Base-by-base conservation (phyloP, 1,284 basidiomycete species). In the Leccinum ponderosum region DNA sequence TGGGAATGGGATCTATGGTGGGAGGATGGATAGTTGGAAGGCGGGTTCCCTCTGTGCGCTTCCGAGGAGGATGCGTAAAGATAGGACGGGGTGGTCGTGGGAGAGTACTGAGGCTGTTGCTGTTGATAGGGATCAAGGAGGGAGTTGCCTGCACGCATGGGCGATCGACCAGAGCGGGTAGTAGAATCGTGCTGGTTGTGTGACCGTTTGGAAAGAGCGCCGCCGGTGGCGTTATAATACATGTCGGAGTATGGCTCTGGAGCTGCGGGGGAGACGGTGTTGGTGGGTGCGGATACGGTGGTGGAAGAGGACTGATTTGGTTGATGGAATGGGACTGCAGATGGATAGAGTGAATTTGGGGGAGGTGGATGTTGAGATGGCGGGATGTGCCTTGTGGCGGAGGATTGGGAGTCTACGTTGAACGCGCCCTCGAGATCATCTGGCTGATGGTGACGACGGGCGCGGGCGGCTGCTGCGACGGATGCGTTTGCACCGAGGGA, bases 351-450 rank as follows among this genome's bases (percentile, higher is more conserved):
- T 4, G 86, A 80, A 64, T 75, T 78, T 55, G 64, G 14, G 2
- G 29, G 62, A 7, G 65, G 70, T 15, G 67, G 70, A 31, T 70
- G 68, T 60, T 79, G 78, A 9, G 76, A 71, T 37, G 37, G n/a
- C 8, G 39, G 39, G 39, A 42, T 42, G 56, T 75, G 78, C 44
- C 76, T 72, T 33, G 73, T 71, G 64, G 65, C 75, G 68, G 71
- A 72, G 67, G 79, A 64, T 65, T 80, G 77, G 53, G 75, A 73
- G 69, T 87, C 84, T 54, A 81, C 75, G 75, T 77, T 78, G 69
- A 86, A 87, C 60, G 87, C 86, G 59, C 85, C 83, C 69, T 91
- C 90, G 52, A 91, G 75, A 77, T 91, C 89, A 66, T 90, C 89
- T 57, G 79, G 80, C 62, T 83, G 83, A 73, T 85, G 84, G 67